Conservation (phyloP, 768 basidiomycete species). For the Amanita pseudoporphyria region DNA sequence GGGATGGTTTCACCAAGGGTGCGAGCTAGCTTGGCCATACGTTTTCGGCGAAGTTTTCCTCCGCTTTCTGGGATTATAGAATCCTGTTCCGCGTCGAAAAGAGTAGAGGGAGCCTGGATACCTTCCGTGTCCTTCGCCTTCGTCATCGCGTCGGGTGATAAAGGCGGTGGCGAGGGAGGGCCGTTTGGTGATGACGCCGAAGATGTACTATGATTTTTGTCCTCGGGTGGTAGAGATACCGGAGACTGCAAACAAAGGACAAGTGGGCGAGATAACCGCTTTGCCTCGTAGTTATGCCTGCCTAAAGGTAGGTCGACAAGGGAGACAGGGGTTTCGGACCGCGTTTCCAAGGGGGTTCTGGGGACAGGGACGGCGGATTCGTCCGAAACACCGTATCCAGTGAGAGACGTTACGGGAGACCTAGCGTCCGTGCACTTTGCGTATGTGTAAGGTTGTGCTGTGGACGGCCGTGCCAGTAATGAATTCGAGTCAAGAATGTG, state of each 20-base stretch:
- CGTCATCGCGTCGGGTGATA: neutral
- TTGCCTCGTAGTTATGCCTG: neutral
- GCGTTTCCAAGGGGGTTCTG: constrained; percentile 1
- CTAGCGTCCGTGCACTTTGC: neutral
- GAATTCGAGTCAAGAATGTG: constrained; percentile 21
- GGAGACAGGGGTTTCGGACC: neutral
- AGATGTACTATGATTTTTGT: neutral
- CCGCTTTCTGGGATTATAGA: neutral
- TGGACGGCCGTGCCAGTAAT: neutral
- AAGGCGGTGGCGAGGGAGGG: neutral
- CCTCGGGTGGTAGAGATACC: neutral
- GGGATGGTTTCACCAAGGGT: constrained; percentile 46
- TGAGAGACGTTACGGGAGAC: neutral
- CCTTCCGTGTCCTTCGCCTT: neutral
- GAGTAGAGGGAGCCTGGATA: neutral
- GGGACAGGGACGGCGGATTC: neutral
- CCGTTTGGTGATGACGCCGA: neutral
- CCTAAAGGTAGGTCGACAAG: neutral
- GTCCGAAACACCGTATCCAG: neutral
- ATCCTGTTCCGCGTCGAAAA: neutral
- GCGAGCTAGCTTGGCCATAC: constrained; percentile 41
- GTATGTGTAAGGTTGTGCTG: neutral
- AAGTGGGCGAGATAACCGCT: neutral
- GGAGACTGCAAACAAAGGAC: neutral
- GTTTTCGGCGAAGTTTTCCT: constrained; percentile 17